A percentile compares a stretch with the other conserved stretches of the same genome.
Evolutionary conservation across 208 protist species (phyloP).

Genomic region (Angomonas deanei): DNA sequence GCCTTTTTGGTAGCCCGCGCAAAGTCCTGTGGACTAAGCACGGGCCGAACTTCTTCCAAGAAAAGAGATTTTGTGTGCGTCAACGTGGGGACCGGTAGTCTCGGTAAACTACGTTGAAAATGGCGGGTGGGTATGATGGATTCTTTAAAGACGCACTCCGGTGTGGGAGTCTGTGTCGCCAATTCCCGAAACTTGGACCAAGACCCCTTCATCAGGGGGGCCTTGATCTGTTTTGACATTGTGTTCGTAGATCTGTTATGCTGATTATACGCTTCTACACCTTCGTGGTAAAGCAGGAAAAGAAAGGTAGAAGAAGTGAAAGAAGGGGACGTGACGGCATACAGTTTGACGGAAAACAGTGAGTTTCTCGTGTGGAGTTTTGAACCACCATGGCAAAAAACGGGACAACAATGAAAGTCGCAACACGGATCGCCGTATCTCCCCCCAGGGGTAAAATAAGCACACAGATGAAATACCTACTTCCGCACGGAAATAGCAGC

Average conservation of each 20-base stretch:
- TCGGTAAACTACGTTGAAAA: constrained; percentile 77
- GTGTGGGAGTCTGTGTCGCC: constrained; percentile 1
- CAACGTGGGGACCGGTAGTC: constrained; percentile 68
- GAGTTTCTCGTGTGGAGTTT: no score
- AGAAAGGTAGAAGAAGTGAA: no score
- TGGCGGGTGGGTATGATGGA: constrained; percentile 63
- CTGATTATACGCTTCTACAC: no score
- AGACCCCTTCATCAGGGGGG: not conserved
- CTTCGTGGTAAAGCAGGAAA: no score
- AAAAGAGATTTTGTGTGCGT: constrained; percentile 42
- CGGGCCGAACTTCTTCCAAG: constrained; percentile 38
- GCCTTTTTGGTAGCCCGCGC: constrained; percentile 23
- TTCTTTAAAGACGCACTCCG: not conserved
- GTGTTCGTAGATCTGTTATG: no score
- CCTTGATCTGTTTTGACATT: not conserved
- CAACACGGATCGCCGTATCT: no score
- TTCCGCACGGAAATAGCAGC: constrained; percentile 53
- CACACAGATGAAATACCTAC: no score
- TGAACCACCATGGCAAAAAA: no score
- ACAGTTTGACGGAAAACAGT: no score
- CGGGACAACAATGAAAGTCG: not conserved
- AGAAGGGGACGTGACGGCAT: no score
- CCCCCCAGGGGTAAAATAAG: not conserved
- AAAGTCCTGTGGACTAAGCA: constrained; percentile 46
- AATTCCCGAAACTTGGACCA: not conserved